Percentiles rank a stretch among this genome's conserved stretches.
Conservation (phyloP, 2,329 filamentous ascomycete genomes). For the Gaeumannomyces tritici region DNA sequence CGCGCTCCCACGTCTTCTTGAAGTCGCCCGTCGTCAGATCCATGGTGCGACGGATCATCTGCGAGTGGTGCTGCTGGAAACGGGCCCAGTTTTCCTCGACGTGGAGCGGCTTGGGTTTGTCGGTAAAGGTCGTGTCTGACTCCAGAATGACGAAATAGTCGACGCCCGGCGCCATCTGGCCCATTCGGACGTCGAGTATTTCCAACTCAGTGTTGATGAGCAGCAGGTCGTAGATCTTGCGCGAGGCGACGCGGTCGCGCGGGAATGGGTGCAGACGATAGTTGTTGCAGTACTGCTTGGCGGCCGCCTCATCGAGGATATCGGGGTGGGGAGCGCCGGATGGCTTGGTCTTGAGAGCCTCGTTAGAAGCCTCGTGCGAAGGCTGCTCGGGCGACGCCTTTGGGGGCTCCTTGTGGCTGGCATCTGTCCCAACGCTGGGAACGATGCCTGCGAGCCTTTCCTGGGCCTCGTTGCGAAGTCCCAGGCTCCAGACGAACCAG, state of each 20-base stretch:
- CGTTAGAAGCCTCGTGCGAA: not conserved
- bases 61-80: conserved; percentile 22
- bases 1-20: conserved; percentile 21
- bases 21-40: conserved; percentile 17
- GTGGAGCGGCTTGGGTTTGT: conserved; percentile 23
- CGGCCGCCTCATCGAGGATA: conserved; percentile 3
- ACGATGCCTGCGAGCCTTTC: not conserved
- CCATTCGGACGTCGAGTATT: conserved; percentile 10
- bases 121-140: conserved; percentile 24
- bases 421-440: too few relatives aligned
- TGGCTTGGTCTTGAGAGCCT: not conserved
- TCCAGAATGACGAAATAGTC: conserved; percentile 35
- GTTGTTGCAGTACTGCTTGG: conserved; percentile 8
- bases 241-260: conserved; percentile 31
- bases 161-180: conserved; percentile 21
- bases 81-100: conserved; percentile 23
- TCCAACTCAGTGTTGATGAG: conserved; percentile 11
- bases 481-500: conserved; percentile 4
- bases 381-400: too few relatives aligned
- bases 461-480: not conserved
- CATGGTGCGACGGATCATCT: conserved; percentile 29
- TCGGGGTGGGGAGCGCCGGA: conserved; percentile 3
- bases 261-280: conserved; percentile 41
- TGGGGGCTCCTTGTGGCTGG: not conserved
- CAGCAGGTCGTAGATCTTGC: conserved; percentile 12